Evolutionary conservation across 2,329 filamentous ascomycete genomes (phyloP).

Genomic region (Cladosporium austrohemisphaericum): DNA sequence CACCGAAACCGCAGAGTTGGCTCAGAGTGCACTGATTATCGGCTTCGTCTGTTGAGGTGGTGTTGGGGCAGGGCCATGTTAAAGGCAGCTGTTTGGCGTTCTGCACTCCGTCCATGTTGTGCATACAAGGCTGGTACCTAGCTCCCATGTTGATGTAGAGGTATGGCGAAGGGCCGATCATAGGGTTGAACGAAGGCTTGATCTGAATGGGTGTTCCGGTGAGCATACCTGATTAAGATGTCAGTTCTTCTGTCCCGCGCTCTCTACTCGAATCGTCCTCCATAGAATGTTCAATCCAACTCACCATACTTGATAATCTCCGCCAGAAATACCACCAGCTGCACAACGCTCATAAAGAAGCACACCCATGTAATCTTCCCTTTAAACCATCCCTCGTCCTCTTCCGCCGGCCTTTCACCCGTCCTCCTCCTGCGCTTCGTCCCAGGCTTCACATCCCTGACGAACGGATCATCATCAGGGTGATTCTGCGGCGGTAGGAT

Average conservation of each 20-base stretch:
- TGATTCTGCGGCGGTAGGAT: constrained; percentile 37
- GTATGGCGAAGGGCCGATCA: constrained; percentile 90
- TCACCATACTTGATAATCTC: constrained; percentile 81
- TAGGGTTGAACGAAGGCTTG: constrained; percentile 85
- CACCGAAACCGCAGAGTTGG: constrained; percentile 78
- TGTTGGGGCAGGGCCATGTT: constrained; percentile 75
- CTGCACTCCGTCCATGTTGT: constrained; percentile 63
- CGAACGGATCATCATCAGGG: constrained; percentile 38
- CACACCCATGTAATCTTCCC: constrained; percentile 72
- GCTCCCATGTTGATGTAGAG: constrained; percentile 97
- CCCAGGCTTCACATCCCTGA: constrained; percentile 32
- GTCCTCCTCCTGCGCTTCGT: constrained; percentile 21
- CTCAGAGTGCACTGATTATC: constrained; percentile 66
- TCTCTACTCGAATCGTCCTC: not conserved
- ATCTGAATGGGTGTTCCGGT: constrained; percentile 77
- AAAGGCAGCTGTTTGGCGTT: constrained; percentile 47
- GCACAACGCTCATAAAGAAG: constrained; percentile 71
- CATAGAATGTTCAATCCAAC: constrained; percentile 28
- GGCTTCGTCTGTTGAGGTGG: constrained; percentile 58
- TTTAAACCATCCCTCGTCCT: constrained; percentile 52
- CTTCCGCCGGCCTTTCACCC: constrained; percentile 5
- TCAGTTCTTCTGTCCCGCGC: not conserved
- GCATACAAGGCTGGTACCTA: constrained; percentile 92
- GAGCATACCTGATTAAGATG: constrained; percentile 54
- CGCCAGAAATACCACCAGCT: constrained; percentile 81